Base-by-base conservation (phyloP, 2,329 filamentous ascomycete genomes). In the Chrysosporium queenslandicum region DNA sequence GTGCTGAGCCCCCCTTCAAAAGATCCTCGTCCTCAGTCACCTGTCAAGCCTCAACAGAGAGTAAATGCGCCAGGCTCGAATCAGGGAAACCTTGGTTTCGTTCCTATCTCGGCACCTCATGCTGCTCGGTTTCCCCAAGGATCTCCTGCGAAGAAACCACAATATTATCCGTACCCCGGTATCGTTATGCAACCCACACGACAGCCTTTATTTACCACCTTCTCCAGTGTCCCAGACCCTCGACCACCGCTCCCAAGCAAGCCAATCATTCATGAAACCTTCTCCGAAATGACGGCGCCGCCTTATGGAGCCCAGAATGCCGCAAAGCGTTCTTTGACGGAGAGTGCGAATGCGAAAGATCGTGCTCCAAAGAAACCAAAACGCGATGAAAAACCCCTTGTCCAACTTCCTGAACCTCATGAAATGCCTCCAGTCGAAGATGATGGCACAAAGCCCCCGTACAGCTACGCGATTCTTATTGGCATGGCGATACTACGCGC, bases 401-500 rank as follows among this genome's bases (percentile, higher is more conserved):
- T 75, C 53, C 68, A 76, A 21, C 71, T 90, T 3, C 86, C 88
- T 3, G 76, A 83, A 45, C 83, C 83, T 46, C 79, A 85, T 57
- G 84, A 88, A n/a, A 92, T 95, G 73, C 86, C 89, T 4, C 68
- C 75, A 4, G 81, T 96, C 29, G 74, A 84, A 53, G 92, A 97
- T 64, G 88, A 96, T 65, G 91, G 90, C 61, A 76, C 77, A 52
- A 97, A 98, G 67, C 92, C 92, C 4, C 79, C 82, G 4, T 88
- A 91, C 69, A 97, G 90, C 71, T 98, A 98, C 66, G 91, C 92
- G 18, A 86, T 86, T 60, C 78, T 98, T 60, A 97, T 97, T 58
- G 92, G 87, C 65, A 96, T 96, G 90, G 89, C 92, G 48, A 96
- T 98, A 61, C 76, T 97, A 20, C 83, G 90, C 56, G 87, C 92